Base-by-base conservation (phyloP, 148 eudicot species). In the Camellia sinensis region DNA sequence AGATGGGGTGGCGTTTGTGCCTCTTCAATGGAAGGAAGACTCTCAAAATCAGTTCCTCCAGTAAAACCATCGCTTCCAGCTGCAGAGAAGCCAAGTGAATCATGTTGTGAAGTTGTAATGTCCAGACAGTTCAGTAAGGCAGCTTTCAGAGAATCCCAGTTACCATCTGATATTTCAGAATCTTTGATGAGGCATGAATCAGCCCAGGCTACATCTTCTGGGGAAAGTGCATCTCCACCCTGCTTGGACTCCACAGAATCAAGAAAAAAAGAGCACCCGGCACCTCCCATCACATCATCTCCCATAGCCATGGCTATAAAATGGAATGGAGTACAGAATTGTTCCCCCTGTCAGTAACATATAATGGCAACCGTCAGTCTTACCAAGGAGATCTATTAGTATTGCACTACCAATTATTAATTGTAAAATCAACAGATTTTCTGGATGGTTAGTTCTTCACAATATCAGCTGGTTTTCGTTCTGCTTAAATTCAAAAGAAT, bases 191-290 rank as follows among this genome's bases (percentile, higher is more conserved):
- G 82, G 81, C 94, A 94, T 59, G 98, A 94, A 77, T 94, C 94
- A 0, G 84, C 96, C 96, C 96, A 92, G 48, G 88, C 89, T 66
- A 91, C 9, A 88, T 90, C 96, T 74, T 85, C 90, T 18, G 75
- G 84, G 15, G 91, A 89, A 78, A 82, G 80, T 74, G 74, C 64
- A 50, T 64, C 81, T 79, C 61, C 82, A 78, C 60, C 66, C 72
- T 76, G 79, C 68, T 75, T 63, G 43, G 81, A 67, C 60, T 79
- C 80, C 17, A 67, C 17, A 45, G 82, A 73, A 63, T 82, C 81
- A 19, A 75, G 41, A 69, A 53, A 48, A 48, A 46, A 12, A 3
- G 86, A 73, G 71, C 67, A 64, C 56, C 48, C 29, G 69, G 64
- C 65, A 40, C 75, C 85, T 71, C 84, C 90, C 46, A 66, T 78